Base-by-base conservation (phyloP, 2,329 filamentous ascomycete genomes). In the Raffaelea albimanens region DNA sequence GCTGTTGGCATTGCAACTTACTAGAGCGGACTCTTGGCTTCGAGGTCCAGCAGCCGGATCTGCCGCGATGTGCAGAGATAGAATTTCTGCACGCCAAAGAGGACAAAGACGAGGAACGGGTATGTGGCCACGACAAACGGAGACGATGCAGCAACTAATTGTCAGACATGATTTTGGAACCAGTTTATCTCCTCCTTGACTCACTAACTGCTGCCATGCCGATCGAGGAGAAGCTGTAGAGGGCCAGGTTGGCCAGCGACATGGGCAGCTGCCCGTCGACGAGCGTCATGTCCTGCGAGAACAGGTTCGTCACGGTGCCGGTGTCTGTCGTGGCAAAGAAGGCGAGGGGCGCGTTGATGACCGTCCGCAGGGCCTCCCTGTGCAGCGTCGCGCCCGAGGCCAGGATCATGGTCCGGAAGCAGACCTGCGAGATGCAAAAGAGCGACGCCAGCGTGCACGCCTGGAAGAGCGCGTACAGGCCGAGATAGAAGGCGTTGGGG, bases 1-100 rank as follows among this genome's bases (percentile, higher is more conserved):
- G n/a, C n/a, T 5, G 8, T 38, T 38, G 5, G 9, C n/a, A 10
- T 7, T 8, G 9, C 14, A 38, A 38, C 34, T 38, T 19, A 38
- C 34, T 72, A 76, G 0, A 80, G 58, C 0, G 75, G 75, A 1
- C 71, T 69, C 48, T 80, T 78, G 2, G 71, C 66, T 56, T 82
- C 78, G 2, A 82, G 66, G 29, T 81, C 77, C 7, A 82, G 58
- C 18, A 77, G 65, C 46, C 77, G 68, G 3, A 82, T 53, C 55
- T 81, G 77, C 0, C 76, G 63, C 1, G 75, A 79, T 0, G 76
- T 81, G 0, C 72, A 64, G 2, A 81, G 63, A 53, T 81, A 80
- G 43, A 75, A 65, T 40, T 65, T 71, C 50, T 78, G 76, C 0
- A 80, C 57, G 2, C 66, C 46, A 48, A 71, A 78, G 2, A 77